A percentile compares a stretch with the other conserved stretches of the same genome.
These are phyloP conservation scores for Styphnolobium japonicum DNA, from an alignment of 306 rosid genomes.

Conservation along the genomic window DNA sequence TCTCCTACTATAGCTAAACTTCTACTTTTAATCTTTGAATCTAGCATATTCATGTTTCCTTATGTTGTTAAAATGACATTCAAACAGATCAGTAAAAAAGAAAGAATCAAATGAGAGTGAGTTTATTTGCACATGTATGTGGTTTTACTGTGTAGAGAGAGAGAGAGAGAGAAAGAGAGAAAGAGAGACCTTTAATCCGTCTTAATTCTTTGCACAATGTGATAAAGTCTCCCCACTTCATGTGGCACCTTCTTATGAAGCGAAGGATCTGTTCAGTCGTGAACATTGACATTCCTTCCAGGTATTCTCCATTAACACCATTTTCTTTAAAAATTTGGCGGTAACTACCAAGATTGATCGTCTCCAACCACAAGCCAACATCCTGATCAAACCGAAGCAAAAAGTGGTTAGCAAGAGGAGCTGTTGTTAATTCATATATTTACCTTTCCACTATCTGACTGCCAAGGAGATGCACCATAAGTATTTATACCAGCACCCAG, in stretches of 20 bases:
- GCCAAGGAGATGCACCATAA: not conserved
- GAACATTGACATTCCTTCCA: constrained; percentile 99
- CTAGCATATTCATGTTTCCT: not conserved
- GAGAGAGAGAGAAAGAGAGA: too few species aligned
- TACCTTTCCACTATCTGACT: not conserved
- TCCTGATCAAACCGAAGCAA: constrained; percentile 58
- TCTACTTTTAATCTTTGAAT: not conserved
- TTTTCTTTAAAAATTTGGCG: constrained; percentile 89
- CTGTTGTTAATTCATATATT: constrained; percentile 1
- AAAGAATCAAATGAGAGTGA: not conserved
- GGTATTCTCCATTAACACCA: constrained; percentile 96
- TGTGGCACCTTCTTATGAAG: constrained; percentile 94
- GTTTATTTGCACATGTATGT: not conserved
- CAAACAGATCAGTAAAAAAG: not conserved
- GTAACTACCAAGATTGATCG: constrained; percentile 87
- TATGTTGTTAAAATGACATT: constrained; percentile 8
- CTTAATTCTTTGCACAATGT: constrained; percentile 96
- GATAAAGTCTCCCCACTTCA: constrained; percentile 99
- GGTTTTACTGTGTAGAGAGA: not conserved
- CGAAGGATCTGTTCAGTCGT: constrained; percentile 99
- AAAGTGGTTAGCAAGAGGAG: not conserved
- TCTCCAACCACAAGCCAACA: constrained; percentile 99
- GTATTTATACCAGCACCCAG: not conserved
- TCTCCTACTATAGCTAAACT: not conserved
- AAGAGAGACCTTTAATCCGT: constrained; percentile 82